Evolutionary conservation across 257 asterid species (phyloP).

Genomic region (Nicotiana paniculata): DNA sequence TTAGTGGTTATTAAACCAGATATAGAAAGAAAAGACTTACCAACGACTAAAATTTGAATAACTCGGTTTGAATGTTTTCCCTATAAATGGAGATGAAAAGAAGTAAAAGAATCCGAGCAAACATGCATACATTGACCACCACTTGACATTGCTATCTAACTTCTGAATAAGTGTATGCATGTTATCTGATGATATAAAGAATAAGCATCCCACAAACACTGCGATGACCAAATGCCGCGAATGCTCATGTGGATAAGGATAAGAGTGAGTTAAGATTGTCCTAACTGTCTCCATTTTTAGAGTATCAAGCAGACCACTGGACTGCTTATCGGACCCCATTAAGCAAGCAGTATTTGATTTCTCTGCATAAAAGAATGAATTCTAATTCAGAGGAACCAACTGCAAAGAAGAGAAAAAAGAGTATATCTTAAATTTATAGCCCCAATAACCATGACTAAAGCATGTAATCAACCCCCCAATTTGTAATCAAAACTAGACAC

Average conservation of each 20-base stretch:
- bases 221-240: constrained; percentile 94
- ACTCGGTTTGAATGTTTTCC: constrained; percentile 94
- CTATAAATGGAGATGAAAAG: constrained; percentile 94
- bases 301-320: constrained; percentile 65
- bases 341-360: constrained; percentile 14
- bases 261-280: constrained; percentile 82
- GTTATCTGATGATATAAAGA: constrained; percentile 95
- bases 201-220: constrained; percentile 85
- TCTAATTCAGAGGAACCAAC: constrained; percentile 23
- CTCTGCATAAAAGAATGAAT: constrained; percentile 19
- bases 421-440: not conserved
- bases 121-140: constrained; percentile 99
- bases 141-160: constrained; percentile 91
- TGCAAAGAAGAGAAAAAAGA: constrained; percentile 16
- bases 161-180: constrained; percentile 95
- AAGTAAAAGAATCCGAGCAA: constrained; percentile 97
- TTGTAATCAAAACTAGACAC: constrained; percentile 10
- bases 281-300: constrained; percentile 87
- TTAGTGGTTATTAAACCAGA: not conserved
- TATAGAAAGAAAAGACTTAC: constrained; percentile 30
- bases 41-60: constrained; percentile 96
- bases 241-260: constrained; percentile 98
- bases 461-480: not conserved
- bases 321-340: constrained; percentile 59
- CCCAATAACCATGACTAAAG: constrained; percentile 22